phyloP scores from a whole-genome alignment of 148 eudicot genomes.

The Nepenthes mirabilis region DNA sequence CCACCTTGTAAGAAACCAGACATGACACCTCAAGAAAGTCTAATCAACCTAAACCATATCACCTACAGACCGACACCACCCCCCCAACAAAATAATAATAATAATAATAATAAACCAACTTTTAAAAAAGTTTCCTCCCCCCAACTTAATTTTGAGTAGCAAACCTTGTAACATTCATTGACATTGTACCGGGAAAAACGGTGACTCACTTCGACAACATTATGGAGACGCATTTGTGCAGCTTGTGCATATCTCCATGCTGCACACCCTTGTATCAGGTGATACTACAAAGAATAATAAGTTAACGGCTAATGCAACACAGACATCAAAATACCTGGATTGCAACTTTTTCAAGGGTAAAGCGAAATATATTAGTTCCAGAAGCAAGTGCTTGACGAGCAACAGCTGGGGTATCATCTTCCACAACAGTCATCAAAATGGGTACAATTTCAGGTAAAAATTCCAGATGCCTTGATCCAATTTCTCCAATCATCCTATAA shows the following conservation, averaged over 20 bases:
- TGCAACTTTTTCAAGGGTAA: slow-evolving; percentile 52
- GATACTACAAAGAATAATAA: no score
- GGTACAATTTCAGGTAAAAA: slow-evolving; percentile 67
- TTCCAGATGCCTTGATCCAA: slow-evolving; percentile 62
- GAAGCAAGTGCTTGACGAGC: slow-evolving; percentile 76
- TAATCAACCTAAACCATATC: not conserved
- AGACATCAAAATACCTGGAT: slow-evolving; percentile 37
- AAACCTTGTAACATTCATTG: not conserved
- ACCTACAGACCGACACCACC: no score
- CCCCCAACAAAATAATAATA: no score
- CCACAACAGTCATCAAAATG: slow-evolving; percentile 34
- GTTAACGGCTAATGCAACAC: no score
- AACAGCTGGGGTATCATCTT: slow-evolving; percentile 89
- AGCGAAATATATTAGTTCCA: slow-evolving; percentile 61
- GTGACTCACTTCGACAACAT: no score
- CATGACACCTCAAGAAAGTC: not conserved
- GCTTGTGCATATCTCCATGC: no score
- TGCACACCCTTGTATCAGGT: no score
- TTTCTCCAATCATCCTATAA: slow-evolving; percentile 66
- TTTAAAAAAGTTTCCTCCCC: no score
- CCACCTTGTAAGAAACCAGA: no score
- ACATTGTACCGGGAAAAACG: no score
- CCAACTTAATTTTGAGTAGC: not conserved
- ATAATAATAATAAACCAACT: no score
- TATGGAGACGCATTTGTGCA: no score